Conservation (phyloP, 345 rosid genomes). For the Salix purpurea region DNA sequence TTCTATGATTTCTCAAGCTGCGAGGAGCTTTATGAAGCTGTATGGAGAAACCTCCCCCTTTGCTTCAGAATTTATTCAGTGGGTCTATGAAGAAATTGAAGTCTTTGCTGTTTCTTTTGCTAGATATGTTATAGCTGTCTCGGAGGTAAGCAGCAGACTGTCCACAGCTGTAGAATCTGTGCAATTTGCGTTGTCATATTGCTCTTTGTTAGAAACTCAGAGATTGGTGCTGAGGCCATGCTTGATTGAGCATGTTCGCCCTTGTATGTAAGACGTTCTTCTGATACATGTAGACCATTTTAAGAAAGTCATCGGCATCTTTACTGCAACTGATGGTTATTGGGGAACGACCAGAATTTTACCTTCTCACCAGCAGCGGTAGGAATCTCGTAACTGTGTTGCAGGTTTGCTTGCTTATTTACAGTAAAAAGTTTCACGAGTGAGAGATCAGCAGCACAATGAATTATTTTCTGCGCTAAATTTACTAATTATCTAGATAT, state of each 20-base stretch:
- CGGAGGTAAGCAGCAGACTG: conserved; percentile 42
- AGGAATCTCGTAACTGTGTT: conserved; percentile 49
- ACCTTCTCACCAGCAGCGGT: conserved; percentile 58
- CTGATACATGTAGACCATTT: conserved; percentile 42
- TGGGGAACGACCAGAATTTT: conserved; percentile 43
- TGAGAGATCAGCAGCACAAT: neutral
- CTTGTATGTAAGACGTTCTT: conserved; percentile 49
- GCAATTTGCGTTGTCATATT: conserved; percentile 44
- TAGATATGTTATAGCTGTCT: conserved; percentile 35
- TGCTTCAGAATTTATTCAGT: conserved; percentile 41
- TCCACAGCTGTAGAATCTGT: conserved; percentile 42
- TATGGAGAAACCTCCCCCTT: conserved; percentile 40
- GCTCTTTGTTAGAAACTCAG: conserved; percentile 45
- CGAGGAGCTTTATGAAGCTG: conserved; percentile 46
- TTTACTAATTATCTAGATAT: neutral
- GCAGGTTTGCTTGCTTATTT: conserved; percentile 41
- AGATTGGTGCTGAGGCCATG: conserved; percentile 32
- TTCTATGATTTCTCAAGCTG: conserved; percentile 59
- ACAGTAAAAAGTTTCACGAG: neutral
- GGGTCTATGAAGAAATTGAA: conserved; percentile 49
- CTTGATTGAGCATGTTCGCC: conserved; percentile 40
- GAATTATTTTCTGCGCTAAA: neutral
- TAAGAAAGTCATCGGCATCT: conserved; percentile 47
- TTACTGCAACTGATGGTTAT: conserved; percentile 43
- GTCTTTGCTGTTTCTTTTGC: conserved; percentile 31